Evolutionary conservation across 148 eudicot species (phyloP).

Genomic region (Agrostemma githago): DNA sequence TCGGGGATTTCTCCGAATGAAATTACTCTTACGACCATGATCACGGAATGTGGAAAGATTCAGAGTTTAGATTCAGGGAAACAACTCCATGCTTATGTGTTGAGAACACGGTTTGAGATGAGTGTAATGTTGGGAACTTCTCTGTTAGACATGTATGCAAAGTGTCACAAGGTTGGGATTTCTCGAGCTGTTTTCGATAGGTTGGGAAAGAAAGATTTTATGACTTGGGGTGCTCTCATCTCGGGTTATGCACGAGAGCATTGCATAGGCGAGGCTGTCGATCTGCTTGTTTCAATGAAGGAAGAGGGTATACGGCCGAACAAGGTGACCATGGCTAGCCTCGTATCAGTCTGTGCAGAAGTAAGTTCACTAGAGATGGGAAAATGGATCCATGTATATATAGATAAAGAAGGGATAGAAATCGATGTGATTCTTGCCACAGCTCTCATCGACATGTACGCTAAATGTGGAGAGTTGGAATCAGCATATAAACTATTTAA

Average conservation of each 20-base stretch:
- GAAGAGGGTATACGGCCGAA: slow-evolving; percentile 25
- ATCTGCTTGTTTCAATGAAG: slow-evolving; percentile 28
- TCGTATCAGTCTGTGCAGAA: slow-evolving; percentile 30
- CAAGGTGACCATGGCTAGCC: slow-evolving; percentile 33
- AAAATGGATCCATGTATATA: slow-evolving; percentile 28
- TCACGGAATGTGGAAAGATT: slow-evolving; percentile 49
- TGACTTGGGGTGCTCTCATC: slow-evolving; percentile 34
- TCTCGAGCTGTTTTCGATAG: slow-evolving; percentile 26
- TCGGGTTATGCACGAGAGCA: slow-evolving; percentile 27
- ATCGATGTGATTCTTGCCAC: slow-evolving; percentile 28
- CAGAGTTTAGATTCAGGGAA: slow-evolving; percentile 49
- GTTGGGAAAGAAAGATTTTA: slow-evolving; percentile 25
- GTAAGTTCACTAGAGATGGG: slow-evolving; percentile 34
- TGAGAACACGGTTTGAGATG: slow-evolving; percentile 27
- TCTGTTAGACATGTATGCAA: slow-evolving; percentile 38
- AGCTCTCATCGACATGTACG: slow-evolving; percentile 36
- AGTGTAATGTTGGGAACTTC: slow-evolving; percentile 31
- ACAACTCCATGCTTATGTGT: slow-evolving; percentile 28
- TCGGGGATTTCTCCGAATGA: slow-evolving; percentile 46
- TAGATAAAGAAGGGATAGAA: slow-evolving; percentile 24
- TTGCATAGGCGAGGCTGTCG: slow-evolving; percentile 24
- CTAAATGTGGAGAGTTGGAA: slow-evolving; percentile 33
- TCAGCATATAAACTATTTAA: slow-evolving; percentile 23
- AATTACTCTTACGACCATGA: slow-evolving; percentile 44
- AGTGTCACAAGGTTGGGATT: slow-evolving; percentile 18